A percentile compares a stretch with the other conserved stretches of the same genome.
These are phyloP conservation scores for Cucurbita ficifolia DNA, from an alignment of 306 rosid species.

Conservation along the genomic window DNA sequence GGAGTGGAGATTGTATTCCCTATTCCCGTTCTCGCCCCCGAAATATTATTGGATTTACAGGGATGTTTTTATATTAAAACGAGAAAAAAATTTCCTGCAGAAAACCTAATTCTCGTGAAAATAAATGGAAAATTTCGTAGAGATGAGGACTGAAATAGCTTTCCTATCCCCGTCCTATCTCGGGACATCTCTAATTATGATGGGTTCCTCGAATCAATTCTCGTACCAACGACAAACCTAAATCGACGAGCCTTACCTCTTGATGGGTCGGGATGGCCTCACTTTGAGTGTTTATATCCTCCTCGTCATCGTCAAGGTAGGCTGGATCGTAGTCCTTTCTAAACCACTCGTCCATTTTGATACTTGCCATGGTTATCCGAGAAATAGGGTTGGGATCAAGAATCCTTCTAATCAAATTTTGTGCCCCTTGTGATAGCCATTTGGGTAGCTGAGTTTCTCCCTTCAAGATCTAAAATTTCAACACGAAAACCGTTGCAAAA, in stretches of 20 bases:
- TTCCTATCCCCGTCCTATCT: too few species aligned
- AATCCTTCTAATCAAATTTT: slow-evolving; percentile 48
- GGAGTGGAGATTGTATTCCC: too few species aligned
- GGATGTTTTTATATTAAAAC: too few species aligned
- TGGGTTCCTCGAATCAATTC: too few species aligned
- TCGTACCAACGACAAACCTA: not conserved
- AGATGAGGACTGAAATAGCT: too few species aligned
- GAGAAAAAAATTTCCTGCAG: too few species aligned
- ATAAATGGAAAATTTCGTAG: too few species aligned
- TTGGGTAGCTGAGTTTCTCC: slow-evolving; percentile 61
- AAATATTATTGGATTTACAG: too few species aligned
- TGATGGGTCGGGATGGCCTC: slow-evolving; percentile 28
- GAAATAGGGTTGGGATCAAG: slow-evolving; percentile 68
- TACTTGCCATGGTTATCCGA: slow-evolving; percentile 45
- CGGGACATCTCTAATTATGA: too few species aligned
- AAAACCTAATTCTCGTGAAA: too few species aligned
- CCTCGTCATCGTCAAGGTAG: slow-evolving; percentile 57
- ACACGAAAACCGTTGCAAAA: too few species aligned
- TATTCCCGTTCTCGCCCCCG: too few species aligned
- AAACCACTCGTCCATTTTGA: slow-evolving; percentile 82
- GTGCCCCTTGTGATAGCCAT: slow-evolving; percentile 61
- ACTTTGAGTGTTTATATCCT: slow-evolving; percentile 13
- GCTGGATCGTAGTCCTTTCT: slow-evolving; percentile 44
- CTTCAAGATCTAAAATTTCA: slow-evolving; percentile 43
- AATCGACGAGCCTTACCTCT: slow-evolving; percentile 14